phyloP scores from a whole-genome alignment of 2,329 filamentous ascomycete genomes.

The Colletotrichum destructivum region DNA sequence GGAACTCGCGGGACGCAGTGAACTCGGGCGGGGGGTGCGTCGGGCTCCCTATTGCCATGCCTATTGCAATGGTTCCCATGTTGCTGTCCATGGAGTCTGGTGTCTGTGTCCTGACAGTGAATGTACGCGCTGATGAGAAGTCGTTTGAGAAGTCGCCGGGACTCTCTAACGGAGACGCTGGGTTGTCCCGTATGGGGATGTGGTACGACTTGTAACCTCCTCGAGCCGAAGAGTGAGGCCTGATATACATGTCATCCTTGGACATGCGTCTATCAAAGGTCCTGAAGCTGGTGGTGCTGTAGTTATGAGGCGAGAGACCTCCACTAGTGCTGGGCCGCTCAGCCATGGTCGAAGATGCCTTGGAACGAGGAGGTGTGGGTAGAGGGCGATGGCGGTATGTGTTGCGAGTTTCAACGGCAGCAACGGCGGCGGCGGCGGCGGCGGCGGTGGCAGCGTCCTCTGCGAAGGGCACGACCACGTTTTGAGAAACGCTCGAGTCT shows the following conservation, averaged over 20 bases:
- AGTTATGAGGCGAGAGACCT: slow-evolving; percentile 49
- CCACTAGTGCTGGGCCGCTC: slow-evolving; percentile 60
- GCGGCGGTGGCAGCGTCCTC: slow-evolving; percentile 48
- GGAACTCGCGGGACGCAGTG: slow-evolving; percentile 19
- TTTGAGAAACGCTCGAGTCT: slow-evolving; percentile 50
- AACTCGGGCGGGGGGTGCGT: slow-evolving; percentile 56
- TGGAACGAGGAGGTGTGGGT: slow-evolving; percentile 44
- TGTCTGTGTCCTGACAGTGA: slow-evolving; percentile 58
- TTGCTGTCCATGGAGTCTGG: slow-evolving; percentile 59
- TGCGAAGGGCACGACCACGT: slow-evolving; percentile 49
- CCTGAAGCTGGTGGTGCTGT: slow-evolving; percentile 47
- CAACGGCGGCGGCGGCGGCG: slow-evolving; percentile 50
- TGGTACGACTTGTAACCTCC: slow-evolving; percentile 57
- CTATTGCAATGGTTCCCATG: slow-evolving; percentile 69
- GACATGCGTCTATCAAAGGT: slow-evolving; percentile 61
- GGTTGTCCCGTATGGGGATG: slow-evolving; percentile 57
- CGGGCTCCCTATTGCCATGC: slow-evolving; percentile 83
- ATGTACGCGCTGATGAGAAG: slow-evolving; percentile 51
- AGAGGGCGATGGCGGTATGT: slow-evolving; percentile 45
- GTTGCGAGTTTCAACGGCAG: slow-evolving; percentile 46
- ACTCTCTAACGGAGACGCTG: slow-evolving; percentile 61
- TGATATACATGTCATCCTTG: slow-evolving; percentile 58
- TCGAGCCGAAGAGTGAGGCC: slow-evolving; percentile 49
- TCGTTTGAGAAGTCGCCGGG: slow-evolving; percentile 50
- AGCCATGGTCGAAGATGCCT: slow-evolving; percentile 46